A percentile compares a stretch with the other conserved stretches of the same genome.
These are phyloP conservation scores for Crithidia acanthocephali DNA, from an alignment of 208 protist species.

Conservation along the genomic window DNA sequence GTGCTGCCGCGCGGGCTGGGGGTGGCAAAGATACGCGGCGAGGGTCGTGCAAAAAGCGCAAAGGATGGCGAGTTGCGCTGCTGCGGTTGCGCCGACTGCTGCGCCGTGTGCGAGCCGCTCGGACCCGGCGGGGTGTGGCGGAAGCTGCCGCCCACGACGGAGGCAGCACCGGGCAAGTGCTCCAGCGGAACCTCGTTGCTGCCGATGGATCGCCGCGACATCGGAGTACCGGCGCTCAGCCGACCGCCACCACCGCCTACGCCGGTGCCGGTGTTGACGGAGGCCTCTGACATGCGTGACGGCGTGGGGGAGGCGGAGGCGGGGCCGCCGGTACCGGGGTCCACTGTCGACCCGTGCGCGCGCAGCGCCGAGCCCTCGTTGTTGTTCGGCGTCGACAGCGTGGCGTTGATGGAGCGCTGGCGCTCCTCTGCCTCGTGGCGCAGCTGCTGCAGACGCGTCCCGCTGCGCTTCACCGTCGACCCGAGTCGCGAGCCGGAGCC, in stretches of 20 bases:
- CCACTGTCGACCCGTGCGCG: constrained; percentile 1
- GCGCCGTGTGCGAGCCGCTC: neutral
- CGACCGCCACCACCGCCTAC: neutral
- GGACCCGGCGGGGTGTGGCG: constrained; percentile 6
- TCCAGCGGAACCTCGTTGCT: constrained; percentile 20
- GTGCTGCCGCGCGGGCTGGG: constrained; percentile 33
- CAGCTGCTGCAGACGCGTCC: constrained; percentile 16
- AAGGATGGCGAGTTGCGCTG: constrained; percentile 14
- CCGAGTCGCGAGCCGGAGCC: constrained; percentile 17
- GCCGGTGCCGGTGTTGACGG: constrained; percentile 13
- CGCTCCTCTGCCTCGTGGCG: constrained; percentile 18
- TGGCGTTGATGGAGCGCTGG: constrained; percentile 16
- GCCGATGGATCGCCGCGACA: constrained; percentile 11
- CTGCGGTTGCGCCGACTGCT: constrained; percentile 6
- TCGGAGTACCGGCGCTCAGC: constrained; percentile 9
- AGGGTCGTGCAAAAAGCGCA: constrained; percentile 31
- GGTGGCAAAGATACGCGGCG: constrained; percentile 21
- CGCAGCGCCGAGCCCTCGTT: constrained; percentile 3
- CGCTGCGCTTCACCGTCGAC: constrained; percentile 31
- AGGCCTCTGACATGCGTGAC: constrained; percentile 30
- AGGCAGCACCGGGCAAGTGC: constrained; percentile 16
- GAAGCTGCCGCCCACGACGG: neutral
- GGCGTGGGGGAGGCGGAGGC: constrained; percentile 27
- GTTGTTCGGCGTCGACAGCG: constrained; percentile 23
- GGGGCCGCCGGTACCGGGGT: neutral